Evolutionary conservation across 768 basidiomycete genomes (phyloP).

Genomic region (Mycena maculata): DNA sequence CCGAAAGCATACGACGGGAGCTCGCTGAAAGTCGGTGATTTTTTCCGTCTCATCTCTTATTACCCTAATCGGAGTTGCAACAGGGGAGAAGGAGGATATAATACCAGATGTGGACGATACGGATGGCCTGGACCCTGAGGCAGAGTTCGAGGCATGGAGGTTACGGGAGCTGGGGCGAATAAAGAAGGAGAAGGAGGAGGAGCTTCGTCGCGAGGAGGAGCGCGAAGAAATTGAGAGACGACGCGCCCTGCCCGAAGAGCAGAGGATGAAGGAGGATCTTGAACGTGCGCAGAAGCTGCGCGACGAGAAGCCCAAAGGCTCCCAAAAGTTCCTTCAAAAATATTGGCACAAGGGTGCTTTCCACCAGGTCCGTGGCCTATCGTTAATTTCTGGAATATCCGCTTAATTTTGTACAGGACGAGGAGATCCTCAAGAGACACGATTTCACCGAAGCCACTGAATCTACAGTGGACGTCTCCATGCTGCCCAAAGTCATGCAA

Average conservation of each 20-base stretch:
- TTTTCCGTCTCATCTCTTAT: neutral
- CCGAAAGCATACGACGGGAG: slow-evolving; percentile 92
- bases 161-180: slow-evolving; percentile 93
- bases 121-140: slow-evolving; percentile 89
- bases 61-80: slow-evolving; percentile 11
- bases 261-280: slow-evolving; percentile 91
- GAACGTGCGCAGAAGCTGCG: slow-evolving; percentile 85
- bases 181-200: slow-evolving; percentile 93
- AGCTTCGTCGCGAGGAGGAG: slow-evolving; percentile 83
- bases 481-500: slow-evolving; percentile 97
- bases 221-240: slow-evolving; percentile 92
- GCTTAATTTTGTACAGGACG: slow-evolving; percentile 66
- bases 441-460: slow-evolving; percentile 93
- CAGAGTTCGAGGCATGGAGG: slow-evolving; percentile 97
- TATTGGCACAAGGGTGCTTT: slow-evolving; percentile 99
- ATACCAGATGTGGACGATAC: slow-evolving; percentile 94
- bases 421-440: slow-evolving; percentile 83
- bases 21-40: slow-evolving; percentile 84
- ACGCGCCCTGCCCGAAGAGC: slow-evolving; percentile 92
- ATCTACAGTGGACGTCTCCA: slow-evolving; percentile 86
- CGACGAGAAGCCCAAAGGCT: slow-evolving; percentile 90
- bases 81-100: slow-evolving; percentile 90
- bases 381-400: neutral
- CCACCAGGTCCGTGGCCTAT: slow-evolving; percentile 74
- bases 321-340: slow-evolving; percentile 95